Evolutionary conservation across 2,329 filamentous ascomycete genomes (phyloP).

Genomic region (Ilyonectria sp.): DNA sequence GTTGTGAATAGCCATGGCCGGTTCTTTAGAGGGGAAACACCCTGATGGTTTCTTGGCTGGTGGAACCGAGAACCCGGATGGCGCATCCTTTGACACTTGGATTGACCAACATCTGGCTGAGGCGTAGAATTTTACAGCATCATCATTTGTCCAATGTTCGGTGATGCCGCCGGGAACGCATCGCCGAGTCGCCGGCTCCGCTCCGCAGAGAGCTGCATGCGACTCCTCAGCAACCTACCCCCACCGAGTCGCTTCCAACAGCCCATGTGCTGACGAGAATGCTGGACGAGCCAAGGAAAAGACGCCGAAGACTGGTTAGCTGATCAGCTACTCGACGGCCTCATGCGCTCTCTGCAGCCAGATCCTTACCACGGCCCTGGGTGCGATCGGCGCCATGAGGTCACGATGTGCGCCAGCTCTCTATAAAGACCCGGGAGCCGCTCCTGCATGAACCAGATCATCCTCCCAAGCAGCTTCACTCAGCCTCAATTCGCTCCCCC

Average conservation of each 20-base stretch:
- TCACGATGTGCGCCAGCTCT: neutral
- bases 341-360: neutral
- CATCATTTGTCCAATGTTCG: slow-evolving; percentile 30
- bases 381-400: slow-evolving; percentile 16
- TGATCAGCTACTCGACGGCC: neutral
- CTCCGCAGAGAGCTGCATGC: slow-evolving; percentile 7
- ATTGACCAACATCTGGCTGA: slow-evolving; percentile 13
- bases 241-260: slow-evolving; percentile 27
- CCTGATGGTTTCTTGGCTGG: slow-evolving; percentile 42
- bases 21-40: slow-evolving; percentile 34
- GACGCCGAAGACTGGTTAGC: neutral
- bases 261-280: neutral
- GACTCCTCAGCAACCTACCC: slow-evolving; percentile 17
- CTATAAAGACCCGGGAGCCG: slow-evolving; percentile 41
- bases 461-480: slow-evolving; percentile 35
- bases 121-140: fast-evolving
- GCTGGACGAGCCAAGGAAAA: slow-evolving; percentile 18
- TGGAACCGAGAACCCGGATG: slow-evolving; percentile 46
- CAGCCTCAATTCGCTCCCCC: slow-evolving; percentile 28
- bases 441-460: slow-evolving; percentile 25
- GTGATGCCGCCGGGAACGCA: slow-evolving; percentile 8
- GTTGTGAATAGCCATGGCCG: neutral
- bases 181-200: slow-evolving; percentile 7
- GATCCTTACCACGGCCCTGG: slow-evolving; percentile 5
- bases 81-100: slow-evolving; percentile 25